Evolutionary conservation across 148 eudicot genomes (phyloP).

Genomic region (Rhododendron williamsianum): DNA sequence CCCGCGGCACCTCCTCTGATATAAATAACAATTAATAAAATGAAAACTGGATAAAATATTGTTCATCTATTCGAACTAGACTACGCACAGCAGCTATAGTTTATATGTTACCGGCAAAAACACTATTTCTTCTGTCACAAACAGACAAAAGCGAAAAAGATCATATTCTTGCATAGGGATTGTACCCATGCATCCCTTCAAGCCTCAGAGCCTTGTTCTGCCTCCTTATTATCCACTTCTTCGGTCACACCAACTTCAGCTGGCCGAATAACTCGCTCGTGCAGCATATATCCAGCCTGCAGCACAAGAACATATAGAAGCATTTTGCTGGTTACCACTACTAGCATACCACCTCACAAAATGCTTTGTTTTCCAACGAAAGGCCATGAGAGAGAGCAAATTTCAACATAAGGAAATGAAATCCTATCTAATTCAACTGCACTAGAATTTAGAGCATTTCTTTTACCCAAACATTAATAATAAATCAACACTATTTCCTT

Average conservation of each 20-base stretch:
- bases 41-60: not conserved
- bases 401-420: not conserved
- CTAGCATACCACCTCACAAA: not conserved
- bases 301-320: not conserved
- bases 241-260: slow-evolving; percentile 96
- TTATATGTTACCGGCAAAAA: not conserved
- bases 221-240: slow-evolving; percentile 35
- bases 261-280: slow-evolving; percentile 83
- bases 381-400: not conserved
- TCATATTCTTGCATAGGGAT: not conserved
- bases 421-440: not conserved
- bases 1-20: not conserved
- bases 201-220: slow-evolving; percentile 26
- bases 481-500: not conserved
- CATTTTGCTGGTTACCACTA: not conserved
- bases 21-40: not conserved
- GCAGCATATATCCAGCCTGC: slow-evolving; percentile 80
- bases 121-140: not conserved
- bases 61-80: slow-evolving; percentile 13
- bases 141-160: not conserved
- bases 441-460: not conserved
- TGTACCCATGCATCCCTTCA: not conserved
- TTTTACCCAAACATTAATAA: not conserved
- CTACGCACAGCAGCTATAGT: slow-evolving; percentile 19
- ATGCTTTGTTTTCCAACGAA: not conserved